phyloP scores from a whole-genome alignment of 768 basidiomycete genomes.

The Lentinula detonsa region DNA sequence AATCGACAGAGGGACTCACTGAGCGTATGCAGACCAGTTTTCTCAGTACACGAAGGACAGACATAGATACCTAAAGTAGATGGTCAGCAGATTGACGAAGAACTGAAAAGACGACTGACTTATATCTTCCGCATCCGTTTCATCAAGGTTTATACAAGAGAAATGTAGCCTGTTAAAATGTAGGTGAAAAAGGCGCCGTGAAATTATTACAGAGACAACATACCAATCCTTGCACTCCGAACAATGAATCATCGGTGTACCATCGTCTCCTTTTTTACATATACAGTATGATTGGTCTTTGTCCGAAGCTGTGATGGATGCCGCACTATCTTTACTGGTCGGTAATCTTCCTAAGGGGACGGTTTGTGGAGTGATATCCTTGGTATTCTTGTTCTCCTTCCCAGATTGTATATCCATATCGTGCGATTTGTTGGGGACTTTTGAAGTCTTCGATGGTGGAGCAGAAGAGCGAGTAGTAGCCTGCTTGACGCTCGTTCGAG shows the following conservation, averaged over 20 bases:
- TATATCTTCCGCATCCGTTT: constrained; percentile 69
- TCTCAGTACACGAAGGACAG: constrained; percentile 49
- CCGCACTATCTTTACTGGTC: not conserved
- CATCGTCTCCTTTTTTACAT: constrained; percentile 68
- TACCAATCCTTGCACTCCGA: constrained; percentile 69
- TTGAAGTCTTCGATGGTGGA: not conserved
- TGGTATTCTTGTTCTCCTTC: constrained; percentile 20
- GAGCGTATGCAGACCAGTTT: constrained; percentile 59
- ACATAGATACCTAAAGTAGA: constrained; percentile 48
- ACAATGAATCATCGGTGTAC: constrained; percentile 77
- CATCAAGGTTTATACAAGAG: constrained; percentile 58
- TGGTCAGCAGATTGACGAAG: not conserved
- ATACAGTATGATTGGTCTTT: constrained; percentile 42
- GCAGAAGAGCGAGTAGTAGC: not conserved
- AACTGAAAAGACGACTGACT: constrained; percentile 41
- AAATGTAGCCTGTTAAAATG: constrained; percentile 69
- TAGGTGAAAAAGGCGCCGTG: constrained; percentile 5
- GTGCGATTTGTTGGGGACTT: not conserved
- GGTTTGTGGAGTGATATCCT: constrained; percentile 12
- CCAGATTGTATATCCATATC: constrained; percentile 14
- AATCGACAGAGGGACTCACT: constrained; percentile 53
- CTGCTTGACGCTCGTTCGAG: not conserved
- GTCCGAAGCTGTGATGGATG: constrained; percentile 12
- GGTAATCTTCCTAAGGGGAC: constrained; percentile 11
- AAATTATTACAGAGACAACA: constrained; percentile 15